phyloP scores from a whole-genome alignment of 2,329 filamentous ascomycete species.

The Ceratocystis papillata region DNA sequence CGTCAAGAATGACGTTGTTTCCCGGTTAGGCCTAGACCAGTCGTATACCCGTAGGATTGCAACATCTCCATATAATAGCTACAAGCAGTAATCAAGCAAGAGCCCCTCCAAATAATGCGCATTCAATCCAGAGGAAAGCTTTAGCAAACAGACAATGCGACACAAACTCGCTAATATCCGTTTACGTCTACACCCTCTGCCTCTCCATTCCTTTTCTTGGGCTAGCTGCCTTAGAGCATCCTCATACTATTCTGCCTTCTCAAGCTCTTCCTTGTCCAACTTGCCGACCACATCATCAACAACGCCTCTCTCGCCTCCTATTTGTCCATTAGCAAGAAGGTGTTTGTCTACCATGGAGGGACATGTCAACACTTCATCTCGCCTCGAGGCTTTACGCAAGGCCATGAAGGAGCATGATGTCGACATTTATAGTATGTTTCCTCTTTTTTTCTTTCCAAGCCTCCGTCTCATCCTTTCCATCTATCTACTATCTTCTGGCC shows the following conservation, averaged over 20 bases:
- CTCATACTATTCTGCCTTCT: background rate
- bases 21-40: background rate
- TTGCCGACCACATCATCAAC: background rate
- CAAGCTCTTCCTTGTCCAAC: background rate
- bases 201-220: background rate
- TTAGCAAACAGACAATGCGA: conserved; percentile 6
- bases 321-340: conserved; percentile 3
- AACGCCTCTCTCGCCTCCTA: background rate
- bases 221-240: background rate
- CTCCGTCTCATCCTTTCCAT: background rate
- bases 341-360: conserved; percentile 32
- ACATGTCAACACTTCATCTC: conserved; percentile 48
- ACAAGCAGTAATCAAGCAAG: conserved; percentile 2
- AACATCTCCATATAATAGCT: conserved; percentile 13
- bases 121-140: background rate
- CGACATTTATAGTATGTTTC: conserved; percentile 71
- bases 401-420: conserved; percentile 81
- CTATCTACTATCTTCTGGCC: background rate
- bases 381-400: conserved; percentile 63
- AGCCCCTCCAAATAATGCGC: background rate
- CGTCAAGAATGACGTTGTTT: background rate
- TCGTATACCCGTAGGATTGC: conserved; percentile 1
- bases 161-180: background rate
- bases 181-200: background rate
- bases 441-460: conserved; percentile 27